A percentile compares a stretch with the other conserved stretches of the same genome.
These are phyloP conservation scores for Sporisorium iseilematis-ciliati DNA, from an alignment of 1,284 basidiomycete species.

Conservation along the genomic window DNA sequence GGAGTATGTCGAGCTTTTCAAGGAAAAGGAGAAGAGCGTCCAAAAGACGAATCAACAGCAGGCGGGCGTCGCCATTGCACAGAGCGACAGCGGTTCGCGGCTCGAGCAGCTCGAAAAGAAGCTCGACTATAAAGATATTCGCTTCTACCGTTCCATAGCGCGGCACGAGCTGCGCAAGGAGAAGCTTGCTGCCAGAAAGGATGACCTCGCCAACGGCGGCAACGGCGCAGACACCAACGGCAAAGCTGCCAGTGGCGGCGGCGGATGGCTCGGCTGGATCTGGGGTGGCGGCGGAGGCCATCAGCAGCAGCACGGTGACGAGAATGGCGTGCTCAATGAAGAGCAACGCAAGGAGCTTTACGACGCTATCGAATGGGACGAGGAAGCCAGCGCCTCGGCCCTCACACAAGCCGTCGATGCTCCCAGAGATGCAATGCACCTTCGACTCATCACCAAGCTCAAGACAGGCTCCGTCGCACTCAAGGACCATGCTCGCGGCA, in stretches of 20 bases:
- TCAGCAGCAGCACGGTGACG: conserved; percentile 45
- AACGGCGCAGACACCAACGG: conserved; percentile 72
- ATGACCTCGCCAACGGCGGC: conserved; percentile 63
- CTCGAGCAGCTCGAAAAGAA: conserved; percentile 83
- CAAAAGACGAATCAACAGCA: conserved; percentile 59
- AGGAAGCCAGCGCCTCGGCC: conserved; percentile 50
- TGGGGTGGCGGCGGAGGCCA: conserved; percentile 57
- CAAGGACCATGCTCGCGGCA: conserved; percentile 55
- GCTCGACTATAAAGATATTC: conserved; percentile 92
- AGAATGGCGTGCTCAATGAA: conserved; percentile 80
- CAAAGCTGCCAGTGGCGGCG: conserved; percentile 57
- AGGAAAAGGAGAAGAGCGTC: conserved; percentile 74
- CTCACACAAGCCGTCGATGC: conserved; percentile 69
- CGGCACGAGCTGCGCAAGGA: conserved; percentile 90
- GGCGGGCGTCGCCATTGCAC: conserved; percentile 48
- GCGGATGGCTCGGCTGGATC: conserved; percentile 68
- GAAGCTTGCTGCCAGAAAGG: conserved; percentile 67
- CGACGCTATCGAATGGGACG: conserved; percentile 91
- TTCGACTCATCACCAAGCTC: conserved; percentile 77
- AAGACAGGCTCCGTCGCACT: conserved; percentile 64
- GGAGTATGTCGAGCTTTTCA: conserved; percentile 87
- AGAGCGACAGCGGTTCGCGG: conserved; percentile 63
- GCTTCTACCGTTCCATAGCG: conserved; percentile 97
- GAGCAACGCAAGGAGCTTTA: conserved; percentile 94
- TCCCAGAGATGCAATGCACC: conserved; percentile 84